phyloP scores from a whole-genome alignment of 116 monocot species.

The Thalassia testudinum region DNA sequence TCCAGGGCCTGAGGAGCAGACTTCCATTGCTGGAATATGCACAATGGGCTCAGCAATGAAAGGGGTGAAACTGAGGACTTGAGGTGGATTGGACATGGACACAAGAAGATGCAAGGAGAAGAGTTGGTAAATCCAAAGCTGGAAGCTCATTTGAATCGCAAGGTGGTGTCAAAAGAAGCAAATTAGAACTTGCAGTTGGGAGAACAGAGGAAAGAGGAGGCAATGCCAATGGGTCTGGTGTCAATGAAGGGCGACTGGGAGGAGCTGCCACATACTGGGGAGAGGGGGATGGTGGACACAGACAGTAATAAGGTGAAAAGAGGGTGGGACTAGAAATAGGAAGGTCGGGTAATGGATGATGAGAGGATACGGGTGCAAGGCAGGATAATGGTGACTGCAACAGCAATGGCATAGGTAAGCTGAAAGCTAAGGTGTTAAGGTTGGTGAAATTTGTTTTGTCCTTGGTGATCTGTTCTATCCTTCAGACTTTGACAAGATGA shows the following conservation, averaged over 20 bases:
- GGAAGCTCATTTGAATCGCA: conserved; percentile 20
- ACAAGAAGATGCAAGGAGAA: conserved; percentile 32
- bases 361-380: conserved; percentile 14
- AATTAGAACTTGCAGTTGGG: conserved; percentile 3
- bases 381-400: not conserved
- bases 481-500: no score
- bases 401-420: no score
- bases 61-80: conserved; percentile 61
- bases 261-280: conserved; percentile 16
- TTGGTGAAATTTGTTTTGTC: no score
- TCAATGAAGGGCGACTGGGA: conserved; percentile 5
- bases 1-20: conserved; percentile 80
- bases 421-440: no score
- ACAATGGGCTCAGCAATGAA: conserved; percentile 94
- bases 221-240: conserved; percentile 23
- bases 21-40: conserved; percentile 70
- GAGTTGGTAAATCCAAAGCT: conserved; percentile 21
- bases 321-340: conserved; percentile 5
- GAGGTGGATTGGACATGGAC: conserved; percentile 31
- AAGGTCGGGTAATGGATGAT: conserved; percentile 11
- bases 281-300: conserved; percentile 54
- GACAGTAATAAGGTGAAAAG: conserved; percentile 76
- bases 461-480: no score
- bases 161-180: conserved; percentile 11
- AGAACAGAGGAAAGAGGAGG: conserved; percentile 47